Evolutionary conservation across 1,284 basidiomycete genomes (phyloP), one percentile per base, ranked within the genome.

Genomic region (Cryptococcus wingfieldii): DNA sequence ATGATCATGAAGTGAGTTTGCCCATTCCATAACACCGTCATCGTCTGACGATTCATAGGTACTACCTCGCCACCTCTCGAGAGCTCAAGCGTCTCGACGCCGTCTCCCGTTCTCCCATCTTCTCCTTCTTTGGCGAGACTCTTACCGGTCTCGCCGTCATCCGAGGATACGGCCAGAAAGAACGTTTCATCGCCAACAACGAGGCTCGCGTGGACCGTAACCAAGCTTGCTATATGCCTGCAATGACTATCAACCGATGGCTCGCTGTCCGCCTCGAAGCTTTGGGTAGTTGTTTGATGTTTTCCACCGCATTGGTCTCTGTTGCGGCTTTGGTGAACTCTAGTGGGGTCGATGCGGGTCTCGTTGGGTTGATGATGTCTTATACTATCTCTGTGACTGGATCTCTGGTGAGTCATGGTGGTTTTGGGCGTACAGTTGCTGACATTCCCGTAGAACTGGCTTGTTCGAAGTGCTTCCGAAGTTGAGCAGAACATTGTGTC

Each of bases 401-500:
- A 25, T 83, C 86, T 19, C 59, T 75, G 53, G 62, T 66, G 25
- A 53, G 64, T 67, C 37, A 23, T 53, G 13, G 16, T 34, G 3
- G 7, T 10, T 8, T 34, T 10, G 10, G 31, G n/a, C 23, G 31
- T 34, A 10, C 31, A 34, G 31, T 5, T 8, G 31, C 31, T 34
- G 31, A 34, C 31, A 14, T 8, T 31, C 1, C 13, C 5, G 55
- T 84, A 68, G 64, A 94, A 90, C 71, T 95, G 89, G 90, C 82
- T 93, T n/a, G 90, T 95, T 6, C 83, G 90, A 45, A 86, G 85
- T 14, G 88, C 89, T 0, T 90, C 88, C 58, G 93, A 97, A 67
- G 89, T 95, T 13, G 93, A 96, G 75, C 89, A 91, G 72, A 95
- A 94, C 70, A 88, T 96, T 65, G 90, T 94, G 60, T 91, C 89